Evolutionary conservation across 225 moss, liverwort and hornwort species (phyloP), one percentile per base, ranked within the genome.

Genomic region (Straminergon stramineum): DNA sequence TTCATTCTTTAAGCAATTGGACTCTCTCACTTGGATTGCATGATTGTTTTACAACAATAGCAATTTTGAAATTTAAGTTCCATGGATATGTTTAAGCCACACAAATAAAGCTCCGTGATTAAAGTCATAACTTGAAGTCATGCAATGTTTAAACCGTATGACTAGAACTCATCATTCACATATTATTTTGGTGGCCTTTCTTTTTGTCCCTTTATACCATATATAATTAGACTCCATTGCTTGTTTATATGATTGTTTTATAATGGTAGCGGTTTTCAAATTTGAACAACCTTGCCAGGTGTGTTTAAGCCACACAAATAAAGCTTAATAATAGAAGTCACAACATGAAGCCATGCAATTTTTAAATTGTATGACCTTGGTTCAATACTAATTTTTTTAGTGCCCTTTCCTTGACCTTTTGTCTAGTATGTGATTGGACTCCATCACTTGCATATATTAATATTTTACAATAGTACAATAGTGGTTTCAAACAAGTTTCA

Each of bases 21-120:
- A 22, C 2, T 37, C 0, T 1, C 0, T 9, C 0, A 1, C 12
- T 68, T 37, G 6, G 12, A 11, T 65, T 67, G 6, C 4, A n/a
- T 22, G 7, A 69, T 22, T n/a, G 7, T 13, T 69, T 12, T 69
- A n/a, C 2, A 0, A 22, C 2, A 2, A 1, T 32, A 66, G n/a
- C 0, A 1, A 2, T 69, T 69, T n/a, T 19, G 2, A 22, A n/a
- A n/a, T n/a, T n/a, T n/a, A 4, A 70, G 14, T 2, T 67, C 39
- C 14, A 37, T 37, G 1, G 5, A 12, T 20, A 11, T 19, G 2
- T n/a, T 11, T 37, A 37, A 37, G 12, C 21, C 4, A 37, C 20
- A 37, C 1, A 5, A 67, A 20, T 35, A 67, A 67, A 35, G 67
- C 17, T 20, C 15, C 5, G 35, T 67, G 6, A 11, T 67, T 6